A percentile compares a stretch with the other conserved stretches of the same genome.
phyloP scores from a whole-genome alignment of 495 filamentous ascomycete species.

The Neurospora pannonica region DNA sequence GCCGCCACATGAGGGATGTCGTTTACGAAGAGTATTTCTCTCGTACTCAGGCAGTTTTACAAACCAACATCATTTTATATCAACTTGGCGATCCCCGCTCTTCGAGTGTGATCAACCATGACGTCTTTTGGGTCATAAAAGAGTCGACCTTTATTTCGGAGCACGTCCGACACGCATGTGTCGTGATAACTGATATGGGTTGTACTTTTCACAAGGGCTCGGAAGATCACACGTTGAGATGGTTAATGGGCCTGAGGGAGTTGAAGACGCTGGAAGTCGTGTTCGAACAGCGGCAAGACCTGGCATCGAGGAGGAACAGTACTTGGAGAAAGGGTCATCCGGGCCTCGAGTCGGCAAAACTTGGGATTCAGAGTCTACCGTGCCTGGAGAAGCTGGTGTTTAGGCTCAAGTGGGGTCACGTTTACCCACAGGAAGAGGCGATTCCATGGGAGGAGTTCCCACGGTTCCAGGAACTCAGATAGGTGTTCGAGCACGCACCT shows the following conservation, averaged over 20 bases:
- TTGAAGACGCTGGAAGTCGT: background rate
- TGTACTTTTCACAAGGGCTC: background rate
- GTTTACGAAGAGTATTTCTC: background rate
- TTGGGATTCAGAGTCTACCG: background rate
- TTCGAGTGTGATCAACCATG: background rate
- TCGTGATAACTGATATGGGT: background rate
- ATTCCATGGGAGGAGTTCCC: background rate
- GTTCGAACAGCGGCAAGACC: background rate
- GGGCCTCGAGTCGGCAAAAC: background rate
- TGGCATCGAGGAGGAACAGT: background rate
- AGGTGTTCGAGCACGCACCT: background rate
- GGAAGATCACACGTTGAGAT: background rate
- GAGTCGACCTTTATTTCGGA: background rate
- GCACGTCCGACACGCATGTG: background rate
- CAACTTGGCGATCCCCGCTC: background rate
- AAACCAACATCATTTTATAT: background rate
- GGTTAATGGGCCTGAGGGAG: background rate
- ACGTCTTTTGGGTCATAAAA: background rate
- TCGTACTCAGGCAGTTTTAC: background rate
- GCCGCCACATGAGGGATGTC: background rate
- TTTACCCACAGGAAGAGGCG: background rate
- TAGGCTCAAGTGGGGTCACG: background rate
- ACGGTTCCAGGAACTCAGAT: background rate
- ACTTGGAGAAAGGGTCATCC: fast-evolving
- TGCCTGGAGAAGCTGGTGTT: background rate